Evolutionary conservation across 2,329 filamentous ascomycete genomes (phyloP).

Genomic region (Paraphaeosphaeria sporulosa): DNA sequence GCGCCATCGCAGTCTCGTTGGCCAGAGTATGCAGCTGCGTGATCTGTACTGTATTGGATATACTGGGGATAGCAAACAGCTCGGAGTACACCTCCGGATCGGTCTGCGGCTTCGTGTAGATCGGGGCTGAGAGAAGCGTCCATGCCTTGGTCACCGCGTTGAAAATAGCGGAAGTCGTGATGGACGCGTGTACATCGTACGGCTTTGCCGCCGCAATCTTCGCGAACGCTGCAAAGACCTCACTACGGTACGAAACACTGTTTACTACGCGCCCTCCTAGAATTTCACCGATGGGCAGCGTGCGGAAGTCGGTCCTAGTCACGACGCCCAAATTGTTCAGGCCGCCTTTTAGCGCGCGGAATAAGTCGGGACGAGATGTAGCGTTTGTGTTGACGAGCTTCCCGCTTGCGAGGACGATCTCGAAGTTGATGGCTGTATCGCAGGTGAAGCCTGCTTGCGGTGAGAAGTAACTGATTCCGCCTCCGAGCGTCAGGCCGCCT

Average conservation of each 20-base stretch:
- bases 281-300: neutral
- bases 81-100: neutral
- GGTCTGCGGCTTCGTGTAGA: conserved; percentile 7
- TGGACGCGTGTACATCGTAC: conserved; percentile 5
- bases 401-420: conserved; percentile 33
- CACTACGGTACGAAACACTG: neutral
- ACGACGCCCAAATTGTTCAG: conserved; percentile 38
- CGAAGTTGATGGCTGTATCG: conserved; percentile 24
- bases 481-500: conserved; percentile 32
- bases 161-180: neutral
- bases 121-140: neutral
- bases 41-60: conserved; percentile 9
- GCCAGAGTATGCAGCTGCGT: neutral
- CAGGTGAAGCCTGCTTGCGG: conserved; percentile 13
- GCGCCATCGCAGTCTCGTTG: neutral
- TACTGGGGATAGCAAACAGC: conserved; percentile 4
- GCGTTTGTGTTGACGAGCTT: conserved; percentile 23
- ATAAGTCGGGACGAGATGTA: conserved; percentile 47
- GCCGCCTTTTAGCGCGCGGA: conserved; percentile 44
- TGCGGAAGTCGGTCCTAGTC: conserved; percentile 24
- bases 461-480: conserved; percentile 14
- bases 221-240: neutral
- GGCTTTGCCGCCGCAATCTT: neutral
- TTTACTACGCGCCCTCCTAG: conserved; percentile 1
- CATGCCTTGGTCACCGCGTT: neutral